A percentile compares a stretch with the other conserved stretches of the same genome.
Conservation (phyloP, 495 filamentous ascomycete genomes). For the Penicillium psychrofluorescens region DNA sequence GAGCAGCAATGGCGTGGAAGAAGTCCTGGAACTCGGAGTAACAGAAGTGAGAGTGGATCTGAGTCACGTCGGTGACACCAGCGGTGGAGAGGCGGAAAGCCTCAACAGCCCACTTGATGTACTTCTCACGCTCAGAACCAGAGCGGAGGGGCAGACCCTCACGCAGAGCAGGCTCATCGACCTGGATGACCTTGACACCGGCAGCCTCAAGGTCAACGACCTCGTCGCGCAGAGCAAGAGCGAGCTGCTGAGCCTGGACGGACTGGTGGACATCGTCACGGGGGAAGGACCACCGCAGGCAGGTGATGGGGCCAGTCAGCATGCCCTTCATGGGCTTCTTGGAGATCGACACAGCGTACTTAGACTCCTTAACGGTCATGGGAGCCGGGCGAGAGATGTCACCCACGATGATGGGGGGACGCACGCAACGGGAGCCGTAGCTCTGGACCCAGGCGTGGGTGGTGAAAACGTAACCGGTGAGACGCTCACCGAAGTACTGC, state of each 20-base stretch:
- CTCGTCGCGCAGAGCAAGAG: constrained; percentile 95
- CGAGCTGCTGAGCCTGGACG: constrained; percentile 96
- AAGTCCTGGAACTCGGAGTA: constrained; percentile 99
- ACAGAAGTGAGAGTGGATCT: constrained; percentile 99
- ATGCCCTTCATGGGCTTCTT: constrained; percentile 99
- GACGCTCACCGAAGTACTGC: constrained; percentile 97
- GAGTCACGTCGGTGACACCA: constrained; percentile 85
- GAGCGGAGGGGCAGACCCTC: constrained; percentile 95
- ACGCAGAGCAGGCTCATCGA: constrained; percentile 97
- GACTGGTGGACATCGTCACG: constrained; percentile 99
- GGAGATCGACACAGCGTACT: constrained; percentile 92
- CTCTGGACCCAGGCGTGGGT: constrained; percentile 98
- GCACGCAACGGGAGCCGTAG: constrained; percentile 96
- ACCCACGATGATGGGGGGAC: constrained; percentile 96
- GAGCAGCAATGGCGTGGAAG: constrained; percentile 97
- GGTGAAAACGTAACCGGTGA: constrained; percentile 96
- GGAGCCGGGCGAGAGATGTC: constrained; percentile 92
- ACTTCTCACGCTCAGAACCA: constrained; percentile 86
- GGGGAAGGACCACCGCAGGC: constrained; percentile 98
- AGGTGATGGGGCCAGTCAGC: constrained; percentile 98
- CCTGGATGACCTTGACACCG: constrained; percentile 95
- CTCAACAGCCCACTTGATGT: constrained; percentile 93
- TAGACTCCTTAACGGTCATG: constrained; percentile 99
- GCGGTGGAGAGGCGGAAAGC: constrained; percentile 91
- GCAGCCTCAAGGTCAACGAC: constrained; percentile 95